These are phyloP conservation scores for Pseudocercospora musae DNA, from an alignment of 2,329 filamentous ascomycete species.

Conservation along the genomic window DNA sequence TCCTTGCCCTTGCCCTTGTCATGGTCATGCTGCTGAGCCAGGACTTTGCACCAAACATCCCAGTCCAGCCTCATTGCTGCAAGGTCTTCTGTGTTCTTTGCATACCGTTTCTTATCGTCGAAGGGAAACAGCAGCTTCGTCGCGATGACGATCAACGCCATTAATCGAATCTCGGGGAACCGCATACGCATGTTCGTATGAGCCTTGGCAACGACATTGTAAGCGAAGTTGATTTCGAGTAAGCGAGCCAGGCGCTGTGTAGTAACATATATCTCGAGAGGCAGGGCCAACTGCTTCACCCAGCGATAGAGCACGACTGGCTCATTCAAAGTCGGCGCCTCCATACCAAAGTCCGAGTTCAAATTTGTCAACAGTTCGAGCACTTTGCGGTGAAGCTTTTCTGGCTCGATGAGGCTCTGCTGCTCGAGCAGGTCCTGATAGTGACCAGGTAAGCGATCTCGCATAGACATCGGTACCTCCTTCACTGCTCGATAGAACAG, in stretches of 20 bases:
- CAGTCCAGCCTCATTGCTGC: conserved; percentile 66
- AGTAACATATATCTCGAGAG: conserved; percentile 64
- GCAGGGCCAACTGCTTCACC: conserved; percentile 69
- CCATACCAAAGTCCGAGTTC: conserved; percentile 64
- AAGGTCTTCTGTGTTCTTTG: conserved; percentile 53
- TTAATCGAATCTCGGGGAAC: conserved; percentile 72
- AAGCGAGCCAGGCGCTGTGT: conserved; percentile 56
- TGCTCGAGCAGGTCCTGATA: conserved; percentile 60
- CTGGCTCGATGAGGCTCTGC: conserved; percentile 46
- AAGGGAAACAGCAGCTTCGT: conserved; percentile 79
- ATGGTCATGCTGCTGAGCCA: conserved; percentile 7
- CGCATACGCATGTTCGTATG: conserved; percentile 49
- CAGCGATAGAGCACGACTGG: conserved; percentile 66
- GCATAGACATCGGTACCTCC: conserved; percentile 61
- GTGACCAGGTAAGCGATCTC: conserved; percentile 58
- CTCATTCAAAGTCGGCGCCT: conserved; percentile 69
- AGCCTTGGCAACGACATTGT: conserved; percentile 36
- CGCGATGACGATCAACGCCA: conserved; percentile 68
- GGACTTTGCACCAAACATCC: conserved; percentile 61
- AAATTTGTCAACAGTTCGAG: conserved; percentile 63
- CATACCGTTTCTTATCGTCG: conserved; percentile 54
- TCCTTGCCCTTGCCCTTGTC: conserved; percentile 21
- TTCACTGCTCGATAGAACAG: conserved; percentile 65
- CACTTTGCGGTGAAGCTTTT: conserved; percentile 63
- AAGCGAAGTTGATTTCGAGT: conserved; percentile 56